phyloP scores from a whole-genome alignment of 2,329 filamentous ascomycete genomes.

The Elsinoe necatrix region DNA sequence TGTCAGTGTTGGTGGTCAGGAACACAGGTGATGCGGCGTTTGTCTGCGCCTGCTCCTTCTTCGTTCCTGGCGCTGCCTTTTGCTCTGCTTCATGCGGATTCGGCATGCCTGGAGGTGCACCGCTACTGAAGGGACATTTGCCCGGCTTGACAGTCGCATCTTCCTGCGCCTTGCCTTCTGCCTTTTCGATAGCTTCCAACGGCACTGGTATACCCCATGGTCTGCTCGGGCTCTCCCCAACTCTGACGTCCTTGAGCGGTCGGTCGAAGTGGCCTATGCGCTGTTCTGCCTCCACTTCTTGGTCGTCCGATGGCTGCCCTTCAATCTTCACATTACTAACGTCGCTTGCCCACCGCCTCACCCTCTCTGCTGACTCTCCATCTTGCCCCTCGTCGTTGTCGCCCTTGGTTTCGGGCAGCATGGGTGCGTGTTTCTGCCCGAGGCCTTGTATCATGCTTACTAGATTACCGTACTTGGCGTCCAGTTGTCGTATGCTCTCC shows the following conservation, averaged over 20 bases:
- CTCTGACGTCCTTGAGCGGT: constrained; percentile 76
- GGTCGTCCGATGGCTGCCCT: constrained; percentile 33
- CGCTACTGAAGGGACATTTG: constrained; percentile 50
- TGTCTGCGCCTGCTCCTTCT: neutral
- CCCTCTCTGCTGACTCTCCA: constrained; percentile 55
- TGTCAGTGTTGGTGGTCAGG: constrained; percentile 6
- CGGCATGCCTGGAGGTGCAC: constrained; percentile 11
- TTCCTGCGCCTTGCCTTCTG: constrained; percentile 24
- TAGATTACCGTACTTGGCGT: constrained; percentile 87
- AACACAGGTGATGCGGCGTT: neutral
- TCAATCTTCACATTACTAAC: constrained; percentile 41
- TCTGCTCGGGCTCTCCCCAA: constrained; percentile 85
- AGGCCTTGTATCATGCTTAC: constrained; percentile 92
- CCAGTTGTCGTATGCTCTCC: constrained; percentile 74
- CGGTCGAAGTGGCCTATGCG: constrained; percentile 72
- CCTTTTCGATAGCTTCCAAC: constrained; percentile 33
- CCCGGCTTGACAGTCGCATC: constrained; percentile 23
- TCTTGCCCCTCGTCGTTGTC: constrained; percentile 36
- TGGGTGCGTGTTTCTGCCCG: constrained; percentile 77
- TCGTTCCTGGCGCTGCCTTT: neutral
- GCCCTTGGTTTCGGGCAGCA: constrained; percentile 56
- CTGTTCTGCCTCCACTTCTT: constrained; percentile 43
- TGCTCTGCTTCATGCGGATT: constrained; percentile 6
- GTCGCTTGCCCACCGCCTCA: constrained; percentile 77
- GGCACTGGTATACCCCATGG: constrained; percentile 90